Percentiles rank a stretch among this genome's conserved stretches.
phyloP scores from a whole-genome alignment of 441 rosid species.

The Corymbia citriodora region DNA sequence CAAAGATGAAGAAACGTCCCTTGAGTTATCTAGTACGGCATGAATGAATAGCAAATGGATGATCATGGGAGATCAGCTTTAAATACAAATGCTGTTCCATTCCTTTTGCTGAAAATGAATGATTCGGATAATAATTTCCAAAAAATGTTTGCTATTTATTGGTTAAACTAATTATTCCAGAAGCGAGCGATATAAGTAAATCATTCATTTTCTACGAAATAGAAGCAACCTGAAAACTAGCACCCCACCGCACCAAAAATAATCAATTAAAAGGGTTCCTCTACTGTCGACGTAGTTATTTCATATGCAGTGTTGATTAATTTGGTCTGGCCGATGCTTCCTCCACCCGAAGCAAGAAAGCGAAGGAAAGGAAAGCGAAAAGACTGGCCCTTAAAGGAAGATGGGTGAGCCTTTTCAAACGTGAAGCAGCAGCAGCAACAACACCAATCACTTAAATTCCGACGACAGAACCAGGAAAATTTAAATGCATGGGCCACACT shows the following conservation, averaged over 20 bases:
- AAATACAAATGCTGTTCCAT: not conserved
- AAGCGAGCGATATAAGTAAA: not conserved
- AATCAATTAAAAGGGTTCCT: not conserved
- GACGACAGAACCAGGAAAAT: not conserved
- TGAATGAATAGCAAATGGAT: not conserved
- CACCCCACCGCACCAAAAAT: not conserved
- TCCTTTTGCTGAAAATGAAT: not conserved
- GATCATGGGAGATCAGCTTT: not conserved
- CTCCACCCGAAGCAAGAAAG: not conserved
- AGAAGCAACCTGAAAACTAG: not conserved
- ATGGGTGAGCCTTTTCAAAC: not conserved
- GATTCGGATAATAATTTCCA: not conserved
- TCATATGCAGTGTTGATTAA: not conserved
- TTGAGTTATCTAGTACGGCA: not conserved
- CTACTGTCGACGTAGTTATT: not conserved
- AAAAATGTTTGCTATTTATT: too few relatives aligned
- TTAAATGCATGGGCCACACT: not conserved
- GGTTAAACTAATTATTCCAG: too few relatives aligned
- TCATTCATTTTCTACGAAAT: not conserved
- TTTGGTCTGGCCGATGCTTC: not conserved
- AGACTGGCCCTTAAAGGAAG: not conserved
- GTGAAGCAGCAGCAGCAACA: not conserved
- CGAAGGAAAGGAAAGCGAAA: not conserved
- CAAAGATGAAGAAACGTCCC: not conserved
- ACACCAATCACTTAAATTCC: not conserved